Evolutionary conservation across 139 green algal genomes (phyloP).

Genomic region (Trebouxia sp.): DNA sequence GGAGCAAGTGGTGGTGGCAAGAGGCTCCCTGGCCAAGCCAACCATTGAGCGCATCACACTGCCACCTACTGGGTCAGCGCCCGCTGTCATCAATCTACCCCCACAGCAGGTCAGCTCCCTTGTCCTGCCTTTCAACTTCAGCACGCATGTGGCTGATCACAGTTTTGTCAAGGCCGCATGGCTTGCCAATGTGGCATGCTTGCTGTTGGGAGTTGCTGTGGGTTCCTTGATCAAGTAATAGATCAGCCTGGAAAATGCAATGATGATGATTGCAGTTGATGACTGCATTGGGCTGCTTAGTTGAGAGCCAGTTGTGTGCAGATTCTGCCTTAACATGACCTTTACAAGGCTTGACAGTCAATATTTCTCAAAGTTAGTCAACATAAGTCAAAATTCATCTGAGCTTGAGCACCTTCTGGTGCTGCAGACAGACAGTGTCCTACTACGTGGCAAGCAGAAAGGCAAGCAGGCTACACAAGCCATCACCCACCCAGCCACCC

Average conservation of each 20-base stretch:
- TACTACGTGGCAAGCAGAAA: neutral
- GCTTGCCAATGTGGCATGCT: too few relatives aligned
- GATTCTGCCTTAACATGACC: too few relatives aligned
- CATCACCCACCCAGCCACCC: neutral
- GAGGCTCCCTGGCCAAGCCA: constrained; percentile 49
- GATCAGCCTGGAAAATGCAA: too few relatives aligned
- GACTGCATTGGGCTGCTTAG: too few relatives aligned
- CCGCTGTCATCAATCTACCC: neutral
- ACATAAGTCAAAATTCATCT: neutral
- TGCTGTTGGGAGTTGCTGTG: too few relatives aligned
- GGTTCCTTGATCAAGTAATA: too few relatives aligned
- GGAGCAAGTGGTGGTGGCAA: constrained; percentile 48
- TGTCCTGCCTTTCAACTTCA: neutral
- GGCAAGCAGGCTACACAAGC: neutral
- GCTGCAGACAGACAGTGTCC: neutral
- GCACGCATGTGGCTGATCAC: neutral
- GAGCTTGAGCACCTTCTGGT: neutral
- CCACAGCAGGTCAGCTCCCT: neutral
- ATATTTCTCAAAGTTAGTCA: too few relatives aligned
- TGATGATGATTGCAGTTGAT: too few relatives aligned
- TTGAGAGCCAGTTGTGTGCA: too few relatives aligned
- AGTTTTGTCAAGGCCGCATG: too few relatives aligned
- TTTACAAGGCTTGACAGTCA: too few relatives aligned
- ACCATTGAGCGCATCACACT: constrained; percentile 51
- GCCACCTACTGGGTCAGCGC: neutral